A percentile compares a stretch with the other conserved stretches of the same genome.
These are phyloP conservation scores for Wallacemonas rigidus DNA, from an alignment of 208 protist species.

Conservation along the genomic window DNA sequence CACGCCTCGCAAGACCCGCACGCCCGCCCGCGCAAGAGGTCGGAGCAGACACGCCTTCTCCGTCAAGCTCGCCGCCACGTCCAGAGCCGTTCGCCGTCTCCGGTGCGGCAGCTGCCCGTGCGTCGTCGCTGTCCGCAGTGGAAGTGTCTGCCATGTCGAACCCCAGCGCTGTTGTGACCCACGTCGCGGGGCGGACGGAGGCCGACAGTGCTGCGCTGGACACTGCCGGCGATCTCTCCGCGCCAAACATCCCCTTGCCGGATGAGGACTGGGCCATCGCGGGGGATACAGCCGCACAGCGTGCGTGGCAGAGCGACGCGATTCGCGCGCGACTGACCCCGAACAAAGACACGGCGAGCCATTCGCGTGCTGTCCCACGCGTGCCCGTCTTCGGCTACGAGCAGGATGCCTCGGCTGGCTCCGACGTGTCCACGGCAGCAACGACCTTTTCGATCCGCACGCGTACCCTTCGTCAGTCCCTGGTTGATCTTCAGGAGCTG, in stretches of 20 bases:
- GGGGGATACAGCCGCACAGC: no score
- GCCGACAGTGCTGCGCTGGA: not conserved
- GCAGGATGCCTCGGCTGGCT: conserved; percentile 1
- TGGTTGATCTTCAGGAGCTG: conserved; percentile 42
- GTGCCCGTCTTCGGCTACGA: not conserved
- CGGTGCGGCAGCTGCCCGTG: not conserved
- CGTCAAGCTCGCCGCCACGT: conserved; percentile 7
- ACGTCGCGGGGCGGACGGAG: not conserved
- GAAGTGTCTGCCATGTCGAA: conserved; percentile 64
- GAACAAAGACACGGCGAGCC: not conserved
- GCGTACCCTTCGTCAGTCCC: conserved; percentile 44
- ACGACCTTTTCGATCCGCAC: conserved; percentile 28
- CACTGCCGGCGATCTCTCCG: not conserved
- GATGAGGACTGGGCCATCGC: not conserved
- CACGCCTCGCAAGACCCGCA: conserved; percentile 1
- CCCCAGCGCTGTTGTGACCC: not conserved
- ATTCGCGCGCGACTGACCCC: no score
- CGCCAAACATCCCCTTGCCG: not conserved
- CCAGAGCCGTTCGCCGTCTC: not conserved
- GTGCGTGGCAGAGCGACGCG: no score
- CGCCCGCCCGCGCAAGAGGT: not conserved
- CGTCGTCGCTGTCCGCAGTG: conserved; percentile 36
- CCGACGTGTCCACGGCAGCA: conserved; percentile 7
- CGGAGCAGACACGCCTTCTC: not conserved
- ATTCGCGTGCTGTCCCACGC: not conserved